Base-by-base conservation (phyloP, 176 grass and related monocot genomes). In the Musa schizocarpa region DNA sequence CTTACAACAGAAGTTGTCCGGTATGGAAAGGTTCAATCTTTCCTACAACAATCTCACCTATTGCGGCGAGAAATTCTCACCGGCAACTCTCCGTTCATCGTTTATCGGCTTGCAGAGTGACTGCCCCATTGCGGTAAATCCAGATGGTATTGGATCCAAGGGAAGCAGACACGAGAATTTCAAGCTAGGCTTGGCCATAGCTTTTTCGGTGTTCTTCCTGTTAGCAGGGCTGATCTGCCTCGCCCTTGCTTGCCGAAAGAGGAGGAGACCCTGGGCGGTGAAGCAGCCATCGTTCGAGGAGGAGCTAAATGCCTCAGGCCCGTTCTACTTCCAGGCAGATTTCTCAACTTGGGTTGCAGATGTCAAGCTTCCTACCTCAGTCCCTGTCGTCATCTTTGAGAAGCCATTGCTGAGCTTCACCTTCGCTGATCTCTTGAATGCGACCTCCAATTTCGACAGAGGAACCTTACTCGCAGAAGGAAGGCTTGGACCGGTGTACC, bases 31-130 rank as follows among this genome's bases (percentile, higher is more conserved):
- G 25, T 94, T 99, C 88, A 94, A 99, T 75, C 94, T 99, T 69
- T 99, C 95, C 79, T 92, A 94, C 84, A 99, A 99, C 85, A 99
- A 99, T 53, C 88, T 99, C 62, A 89, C 95, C 19, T 82, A 94
- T 19, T 99, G 95, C 19, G 91, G 78, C 34, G 83, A 91, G 9
- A 82, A 86, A 13, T 88, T 94, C 76, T 83, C 95, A 27, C 81
- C 87, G 0, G 66, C 81, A 70, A 70, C 65, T 1, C 86, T 84
- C 78, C 86, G 68, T 2, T 78, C 86, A 27, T 81, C 91, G 8
- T 94, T 99, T 81, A 81, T 86, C 22, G 82, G 74, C 62, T 91
- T 91, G 43, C 87, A 76, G 74, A 92, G 87, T 82, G 80, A 91
- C 66, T 99, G 95, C 76, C 95, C 95, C 0, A 87, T 99, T 24